Evolutionary conservation across 768 basidiomycete species (phyloP).

Genomic region (Serendipita sp.): DNA sequence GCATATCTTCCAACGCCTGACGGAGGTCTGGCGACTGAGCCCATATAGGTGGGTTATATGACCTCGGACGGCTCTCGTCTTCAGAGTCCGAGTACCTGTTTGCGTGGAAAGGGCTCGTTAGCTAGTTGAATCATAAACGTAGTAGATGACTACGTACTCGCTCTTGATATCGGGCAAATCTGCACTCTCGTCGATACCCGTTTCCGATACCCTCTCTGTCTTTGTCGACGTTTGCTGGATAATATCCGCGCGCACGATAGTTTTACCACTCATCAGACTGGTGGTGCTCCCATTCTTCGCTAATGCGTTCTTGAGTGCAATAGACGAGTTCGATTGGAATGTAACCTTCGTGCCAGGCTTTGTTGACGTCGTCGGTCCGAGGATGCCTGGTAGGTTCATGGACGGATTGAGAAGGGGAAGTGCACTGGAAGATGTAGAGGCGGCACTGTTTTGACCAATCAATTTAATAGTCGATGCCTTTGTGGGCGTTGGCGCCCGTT

Average conservation of each 20-base stretch:
- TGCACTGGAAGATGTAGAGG: conserved; percentile 2
- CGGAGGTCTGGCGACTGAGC: conserved; percentile 48
- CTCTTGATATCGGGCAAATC: conserved; percentile 91
- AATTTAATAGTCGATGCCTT: conserved; percentile 7
- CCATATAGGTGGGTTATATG: conserved; percentile 72
- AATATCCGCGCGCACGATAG: conserved; percentile 49
- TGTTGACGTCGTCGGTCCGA: not conserved
- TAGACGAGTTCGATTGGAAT: conserved; percentile 22
- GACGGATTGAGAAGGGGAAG: conserved; percentile 2
- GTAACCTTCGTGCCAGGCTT: conserved; percentile 5
- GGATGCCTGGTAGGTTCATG: conserved; percentile 3
- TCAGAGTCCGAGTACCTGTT: conserved; percentile 28
- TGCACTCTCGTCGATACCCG: conserved; percentile 56
- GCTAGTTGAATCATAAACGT: too few relatives aligned
- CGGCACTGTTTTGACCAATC: not conserved
- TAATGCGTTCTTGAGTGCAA: conserved; percentile 25
- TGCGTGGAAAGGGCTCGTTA: too few relatives aligned
- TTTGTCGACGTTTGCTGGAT: conserved; percentile 16
- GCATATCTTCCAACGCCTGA: conserved; percentile 35
- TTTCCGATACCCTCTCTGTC: conserved; percentile 26
- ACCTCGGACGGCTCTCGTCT: conserved; percentile 63
- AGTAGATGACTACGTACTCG: conserved; percentile 27
- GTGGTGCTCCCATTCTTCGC: conserved; percentile 40
- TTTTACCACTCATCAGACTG: conserved; percentile 49
- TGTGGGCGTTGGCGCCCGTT: conserved; percentile 15